These are phyloP conservation scores for Microascus cirrosus DNA, from an alignment of 2,329 filamentous ascomycete species.

Conservation along the genomic window DNA sequence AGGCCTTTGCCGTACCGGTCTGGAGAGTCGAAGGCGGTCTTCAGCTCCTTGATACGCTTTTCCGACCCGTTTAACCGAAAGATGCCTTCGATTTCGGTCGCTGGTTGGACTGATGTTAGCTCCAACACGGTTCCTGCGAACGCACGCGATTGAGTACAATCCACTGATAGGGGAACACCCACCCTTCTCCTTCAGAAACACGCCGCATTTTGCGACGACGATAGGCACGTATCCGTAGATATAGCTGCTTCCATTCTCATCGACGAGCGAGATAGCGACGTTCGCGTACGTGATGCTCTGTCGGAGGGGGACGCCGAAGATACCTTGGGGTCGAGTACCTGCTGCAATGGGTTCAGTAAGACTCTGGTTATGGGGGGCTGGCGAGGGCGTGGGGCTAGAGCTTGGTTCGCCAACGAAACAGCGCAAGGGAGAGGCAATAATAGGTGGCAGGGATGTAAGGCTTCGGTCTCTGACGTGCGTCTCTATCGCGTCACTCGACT, in stretches of 20 bases:
- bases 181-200: constrained; percentile 98
- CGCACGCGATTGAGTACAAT: not conserved
- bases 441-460: not conserved
- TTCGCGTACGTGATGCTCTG: constrained; percentile 96
- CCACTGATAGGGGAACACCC: constrained; percentile 18
- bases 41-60: constrained; percentile 95
- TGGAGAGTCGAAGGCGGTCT: constrained; percentile 83
- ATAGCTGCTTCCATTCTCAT: constrained; percentile 86
- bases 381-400: not conserved
- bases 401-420: not conserved
- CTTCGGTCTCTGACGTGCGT: not conserved
- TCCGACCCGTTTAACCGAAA: constrained; percentile 93
- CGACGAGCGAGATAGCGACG: constrained; percentile 90
- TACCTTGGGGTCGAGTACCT: constrained; percentile 52
- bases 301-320: constrained; percentile 88
- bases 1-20: constrained; percentile 93
- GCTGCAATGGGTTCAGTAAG: constrained; percentile 5
- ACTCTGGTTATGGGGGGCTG: not conserved
- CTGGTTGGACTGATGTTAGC: constrained; percentile 30
- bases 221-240: constrained; percentile 99
- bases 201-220: constrained; percentile 94
- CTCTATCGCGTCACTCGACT: constrained; percentile 9
- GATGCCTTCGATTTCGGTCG: constrained; percentile 89
- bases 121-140: not conserved
- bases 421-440: not conserved